phyloP scores from a whole-genome alignment of 2,329 filamentous ascomycete species.

The Paecilomyces formosus region DNA sequence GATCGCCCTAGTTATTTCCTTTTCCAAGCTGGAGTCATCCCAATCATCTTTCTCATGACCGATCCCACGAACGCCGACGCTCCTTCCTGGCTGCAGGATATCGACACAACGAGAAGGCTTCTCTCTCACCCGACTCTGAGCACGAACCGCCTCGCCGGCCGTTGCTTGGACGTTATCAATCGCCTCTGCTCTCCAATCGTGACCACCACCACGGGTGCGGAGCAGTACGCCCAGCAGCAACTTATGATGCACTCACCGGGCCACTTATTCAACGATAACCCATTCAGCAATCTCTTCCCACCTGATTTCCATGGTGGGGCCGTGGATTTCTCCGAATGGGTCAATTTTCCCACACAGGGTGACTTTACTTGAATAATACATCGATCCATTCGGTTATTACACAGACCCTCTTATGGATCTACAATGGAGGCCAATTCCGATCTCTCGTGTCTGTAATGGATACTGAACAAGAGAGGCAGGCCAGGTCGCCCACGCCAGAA shows the following conservation, averaged over 20 bases:
- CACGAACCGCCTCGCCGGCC: conserved; percentile 31
- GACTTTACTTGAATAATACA: conserved; percentile 10
- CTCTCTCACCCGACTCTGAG: conserved; percentile 30
- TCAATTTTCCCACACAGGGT: conserved; percentile 24
- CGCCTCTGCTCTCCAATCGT: conserved; percentile 27
- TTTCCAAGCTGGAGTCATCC: conserved; percentile 39
- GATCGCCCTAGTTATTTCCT: conserved; percentile 30
- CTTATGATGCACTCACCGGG: conserved; percentile 31
- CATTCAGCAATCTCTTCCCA: conserved; percentile 28
- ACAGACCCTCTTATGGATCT: neutral
- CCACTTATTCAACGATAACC: conserved; percentile 27
- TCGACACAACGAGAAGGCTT: conserved; percentile 34
- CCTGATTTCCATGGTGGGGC: conserved; percentile 8
- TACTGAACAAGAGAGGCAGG: neutral
- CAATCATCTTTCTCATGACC: conserved; percentile 36
- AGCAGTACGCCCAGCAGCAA: conserved; percentile 15
- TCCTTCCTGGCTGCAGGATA: conserved; percentile 29
- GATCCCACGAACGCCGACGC: conserved; percentile 30
- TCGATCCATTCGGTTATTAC: neutral
- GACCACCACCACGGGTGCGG: conserved; percentile 7
- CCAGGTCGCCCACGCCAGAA: neutral
- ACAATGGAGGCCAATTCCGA: neutral
- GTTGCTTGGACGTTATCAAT: conserved; percentile 33
- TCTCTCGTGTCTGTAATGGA: neutral
- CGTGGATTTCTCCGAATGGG: conserved; percentile 35